phyloP scores from a whole-genome alignment of 352 stramenopile genomes.

The Globisporangium nodosum region DNA sequence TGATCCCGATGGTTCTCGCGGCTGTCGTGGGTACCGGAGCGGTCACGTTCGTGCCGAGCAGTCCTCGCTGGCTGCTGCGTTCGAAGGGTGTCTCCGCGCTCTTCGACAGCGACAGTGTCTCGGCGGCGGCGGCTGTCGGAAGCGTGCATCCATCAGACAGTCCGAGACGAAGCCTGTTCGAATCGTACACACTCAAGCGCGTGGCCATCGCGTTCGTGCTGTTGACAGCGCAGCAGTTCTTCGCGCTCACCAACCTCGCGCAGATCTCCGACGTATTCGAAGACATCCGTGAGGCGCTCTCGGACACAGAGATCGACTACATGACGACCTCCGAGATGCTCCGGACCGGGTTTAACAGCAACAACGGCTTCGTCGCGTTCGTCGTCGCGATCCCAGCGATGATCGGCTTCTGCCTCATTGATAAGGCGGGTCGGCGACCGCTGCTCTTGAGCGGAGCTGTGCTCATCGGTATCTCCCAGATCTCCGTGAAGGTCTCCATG shows the following conservation, averaged over 20 bases:
- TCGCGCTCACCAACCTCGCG: background rate
- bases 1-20: background rate
- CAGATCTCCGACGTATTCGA: background rate
- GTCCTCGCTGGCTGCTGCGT: background rate
- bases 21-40: background rate
- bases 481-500: background rate
- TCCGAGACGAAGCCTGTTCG: background rate
- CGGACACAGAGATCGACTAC: background rate
- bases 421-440: background rate
- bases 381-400: slow-evolving; percentile 1
- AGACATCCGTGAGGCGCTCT: background rate
- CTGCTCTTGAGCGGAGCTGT: background rate
- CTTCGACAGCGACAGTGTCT: background rate
- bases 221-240: background rate
- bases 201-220: background rate
- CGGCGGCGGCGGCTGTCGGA: background rate
- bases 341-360: background rate
- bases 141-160: background rate
- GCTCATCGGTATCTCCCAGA: background rate
- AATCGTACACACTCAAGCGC: background rate
- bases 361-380: background rate
- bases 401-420: background rate
- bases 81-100: background rate
- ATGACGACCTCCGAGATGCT: background rate
- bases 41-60: slow-evolving; percentile 1